Evolutionary conservation across 1,139 yeast species (phyloP), one percentile per base, ranked within the genome.

Genomic region (Diutina neorugosa): DNA sequence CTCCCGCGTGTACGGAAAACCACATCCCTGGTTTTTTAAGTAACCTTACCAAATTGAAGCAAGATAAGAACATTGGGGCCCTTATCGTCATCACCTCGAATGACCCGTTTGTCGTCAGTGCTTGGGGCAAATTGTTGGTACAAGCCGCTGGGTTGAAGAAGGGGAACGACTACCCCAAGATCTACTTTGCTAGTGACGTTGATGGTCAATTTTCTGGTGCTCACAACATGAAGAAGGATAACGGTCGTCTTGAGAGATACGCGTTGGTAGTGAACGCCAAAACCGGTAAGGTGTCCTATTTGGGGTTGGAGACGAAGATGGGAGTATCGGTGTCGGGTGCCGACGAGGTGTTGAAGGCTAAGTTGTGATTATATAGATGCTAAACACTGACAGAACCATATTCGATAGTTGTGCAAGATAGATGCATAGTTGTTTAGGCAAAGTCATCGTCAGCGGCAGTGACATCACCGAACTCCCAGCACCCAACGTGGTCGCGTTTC

Each of bases 381-480:
- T n/a, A n/a, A n/a, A n/a, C n/a, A n/a, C n/a, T n/a, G n/a, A n/a
- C n/a, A n/a, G n/a, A n/a, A n/a, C n/a, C n/a, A 34, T 34, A 34
- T 23, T 23, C n/a, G n/a, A n/a, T n/a, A n/a, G n/a, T n/a, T n/a
- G n/a, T n/a, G n/a, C n/a, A n/a, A n/a, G 25, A 23, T 23, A 4
- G 25, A 23, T 7, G 25, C 4, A 23, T 23, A 23, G 25, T 23
- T 4, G 25, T n/a, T 4, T 31, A 31, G 37, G 37, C 37, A 27
- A 46, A 46, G 40, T 46, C 50, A 18, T 46, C 51, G 8, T 84
- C 89, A 53, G 82, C 86, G 54, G 75, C 82, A 20, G 84, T 75
- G 52, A 85, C 79, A 63, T 86, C 93, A 53, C 95, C 95, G 61
- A 81, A 84, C 66, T 84, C 84, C 94, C 94, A 86, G 62, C 89